These are phyloP conservation scores for Aspergillus piperis DNA, from an alignment of 2,329 filamentous ascomycete genomes.

Conservation along the genomic window DNA sequence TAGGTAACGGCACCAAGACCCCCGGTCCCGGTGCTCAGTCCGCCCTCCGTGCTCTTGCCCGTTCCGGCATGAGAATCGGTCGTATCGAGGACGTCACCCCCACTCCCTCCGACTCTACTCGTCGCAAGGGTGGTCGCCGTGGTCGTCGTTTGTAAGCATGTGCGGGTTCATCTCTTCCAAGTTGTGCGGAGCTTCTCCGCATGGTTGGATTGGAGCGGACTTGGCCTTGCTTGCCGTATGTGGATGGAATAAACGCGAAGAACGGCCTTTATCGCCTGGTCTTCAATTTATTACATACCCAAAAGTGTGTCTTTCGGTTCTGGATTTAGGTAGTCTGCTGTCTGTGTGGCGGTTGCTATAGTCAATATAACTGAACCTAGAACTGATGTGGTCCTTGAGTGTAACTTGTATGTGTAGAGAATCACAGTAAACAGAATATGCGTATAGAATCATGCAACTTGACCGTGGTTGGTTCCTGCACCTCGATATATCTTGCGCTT, in stretches of 20 bases:
- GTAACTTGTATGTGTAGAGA: neutral
- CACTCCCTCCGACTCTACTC: slow-evolving; percentile 97
- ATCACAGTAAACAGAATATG: neutral
- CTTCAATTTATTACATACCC: slow-evolving; percentile 48
- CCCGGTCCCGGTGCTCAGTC: slow-evolving; percentile 98
- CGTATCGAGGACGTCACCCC: slow-evolving; percentile 99
- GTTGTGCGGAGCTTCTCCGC: slow-evolving; percentile 28
- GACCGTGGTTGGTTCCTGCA: too few relatives aligned
- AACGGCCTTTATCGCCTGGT: slow-evolving; percentile 56
- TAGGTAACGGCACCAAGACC: slow-evolving; percentile 99
- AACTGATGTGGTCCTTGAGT: slow-evolving; percentile 13
- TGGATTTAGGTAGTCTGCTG: slow-evolving; percentile 28
- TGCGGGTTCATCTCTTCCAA: slow-evolving; percentile 34
- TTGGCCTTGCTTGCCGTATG: slow-evolving; percentile 37
- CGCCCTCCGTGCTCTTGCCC: slow-evolving; percentile 95
- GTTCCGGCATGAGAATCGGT: slow-evolving; percentile 99
- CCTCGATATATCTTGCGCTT: neutral
- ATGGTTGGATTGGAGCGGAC: slow-evolving; percentile 33
- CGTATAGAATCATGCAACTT: too few relatives aligned
- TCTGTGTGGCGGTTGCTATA: slow-evolving; percentile 25
- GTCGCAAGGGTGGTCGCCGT: slow-evolving; percentile 99
- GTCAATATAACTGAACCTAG: slow-evolving; percentile 23
- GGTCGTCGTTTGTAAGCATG: slow-evolving; percentile 95
- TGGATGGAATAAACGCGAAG: slow-evolving; percentile 56
- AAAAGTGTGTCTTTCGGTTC: slow-evolving; percentile 32